Evolutionary conservation across 768 basidiomycete genomes (phyloP), one percentile per base, ranked within the genome.

Genomic region (Favolaschia claudopus): DNA sequence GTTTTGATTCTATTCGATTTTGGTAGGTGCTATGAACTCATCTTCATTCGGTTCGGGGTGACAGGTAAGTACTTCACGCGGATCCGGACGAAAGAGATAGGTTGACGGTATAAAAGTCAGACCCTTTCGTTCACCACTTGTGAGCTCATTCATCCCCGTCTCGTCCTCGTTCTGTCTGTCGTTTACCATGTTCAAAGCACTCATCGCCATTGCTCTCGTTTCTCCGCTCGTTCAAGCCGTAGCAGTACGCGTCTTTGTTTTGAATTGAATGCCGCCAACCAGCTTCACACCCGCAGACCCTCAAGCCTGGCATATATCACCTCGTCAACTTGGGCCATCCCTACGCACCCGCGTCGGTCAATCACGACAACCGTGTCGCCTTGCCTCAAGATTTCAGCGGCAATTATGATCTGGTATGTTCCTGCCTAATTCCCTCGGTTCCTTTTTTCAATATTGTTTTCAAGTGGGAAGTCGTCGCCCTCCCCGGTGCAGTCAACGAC

Each of bases 281-380:
- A 25, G 22, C 20, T 31, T 27, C 3, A 10, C 10, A 4, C 27
- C 6, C 20, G 15, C 40, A 61, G 60, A 61, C 54, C 20, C 40
- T 61, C 37, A 42, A 40, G 28, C 43, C 60, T 10, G 60, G 60
- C 22, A 38, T 47, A 25, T 61, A 61, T 33, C 43, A 55, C 32
- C 25, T 61, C 36, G 60, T 61, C 37, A 61, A 61, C 34, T 49
- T 61, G 8, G 60, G 48, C 17, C 28, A 55, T 14, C 60, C 60
- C 10, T 61, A 61, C 38, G 60, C 54, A 5, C 54, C 60, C 9
- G 60, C 60, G 15, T 56, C 54, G 22, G 55, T 56, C 28, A 33
- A 61, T 33, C 38, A 9, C 25, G 40, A 56, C 25, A 61, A 61
- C 33, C 24, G 60, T n/a, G 60, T 61, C 8, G 38, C 46, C 39